These are phyloP conservation scores for Xylaria sp. DNA, from an alignment of 2,329 filamentous ascomycete genomes.

Conservation along the genomic window DNA sequence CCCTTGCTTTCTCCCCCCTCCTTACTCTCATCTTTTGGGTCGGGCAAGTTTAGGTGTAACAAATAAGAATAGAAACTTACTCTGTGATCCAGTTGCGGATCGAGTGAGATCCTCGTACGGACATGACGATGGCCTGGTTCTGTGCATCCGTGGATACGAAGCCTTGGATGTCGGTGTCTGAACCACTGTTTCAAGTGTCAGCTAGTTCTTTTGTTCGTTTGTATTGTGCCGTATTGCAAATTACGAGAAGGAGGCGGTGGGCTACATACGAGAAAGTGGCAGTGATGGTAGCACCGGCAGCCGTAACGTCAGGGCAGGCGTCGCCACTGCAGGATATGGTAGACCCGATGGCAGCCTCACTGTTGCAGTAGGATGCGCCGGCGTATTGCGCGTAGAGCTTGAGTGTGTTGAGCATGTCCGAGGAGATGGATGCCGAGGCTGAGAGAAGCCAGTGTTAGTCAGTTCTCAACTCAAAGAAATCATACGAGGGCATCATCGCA, in stretches of 20 bases:
- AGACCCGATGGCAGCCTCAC: constrained; percentile 45
- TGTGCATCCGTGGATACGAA: constrained; percentile 57
- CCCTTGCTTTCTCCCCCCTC: too few species aligned
- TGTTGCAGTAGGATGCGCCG: constrained; percentile 61
- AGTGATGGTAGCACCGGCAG: constrained; percentile 51
- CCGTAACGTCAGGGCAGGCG: constrained; percentile 52
- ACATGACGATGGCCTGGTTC: constrained; percentile 61
- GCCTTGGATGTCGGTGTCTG: constrained; percentile 53
- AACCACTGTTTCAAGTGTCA: constrained; percentile 44
- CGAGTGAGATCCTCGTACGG: constrained; percentile 64
- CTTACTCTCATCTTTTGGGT: too few species aligned
- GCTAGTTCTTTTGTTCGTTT: too few species aligned
- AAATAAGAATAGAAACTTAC: constrained; percentile 35
- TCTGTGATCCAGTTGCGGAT: constrained; percentile 68
- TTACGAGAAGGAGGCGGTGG: neutral
- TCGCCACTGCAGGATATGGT: constrained; percentile 50
- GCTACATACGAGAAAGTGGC: constrained; percentile 38
- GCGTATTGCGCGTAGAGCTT: constrained; percentile 59
- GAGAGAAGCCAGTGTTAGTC: constrained; percentile 36
- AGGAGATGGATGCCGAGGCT: constrained; percentile 34
- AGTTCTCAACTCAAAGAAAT: neutral
- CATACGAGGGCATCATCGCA: neutral
- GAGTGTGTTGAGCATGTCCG: constrained; percentile 44
- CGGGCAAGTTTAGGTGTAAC: too few species aligned
- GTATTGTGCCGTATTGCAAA: neutral